These are phyloP conservation scores for Solanum ossicruentum DNA, from an alignment of 257 asterid species.

Conservation along the genomic window DNA sequence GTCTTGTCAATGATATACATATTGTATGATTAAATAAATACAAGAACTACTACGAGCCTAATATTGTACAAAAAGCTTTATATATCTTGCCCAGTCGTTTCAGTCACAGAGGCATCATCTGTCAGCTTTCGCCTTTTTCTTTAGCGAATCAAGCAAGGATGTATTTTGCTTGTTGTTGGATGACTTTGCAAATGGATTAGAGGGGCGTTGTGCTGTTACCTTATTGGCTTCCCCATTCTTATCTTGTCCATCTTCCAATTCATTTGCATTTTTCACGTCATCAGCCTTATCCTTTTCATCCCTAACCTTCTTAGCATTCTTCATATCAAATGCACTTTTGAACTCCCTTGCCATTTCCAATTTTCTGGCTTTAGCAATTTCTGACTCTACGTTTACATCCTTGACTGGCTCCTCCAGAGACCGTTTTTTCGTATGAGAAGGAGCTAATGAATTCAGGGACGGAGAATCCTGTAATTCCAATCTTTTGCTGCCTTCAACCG, in stretches of 20 bases:
- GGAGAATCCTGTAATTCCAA: conserved; percentile 20
- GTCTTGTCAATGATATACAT: not conserved
- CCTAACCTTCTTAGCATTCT: not conserved
- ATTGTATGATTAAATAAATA: not conserved
- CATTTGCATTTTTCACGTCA: not conserved
- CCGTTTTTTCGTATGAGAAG: conserved; percentile 15
- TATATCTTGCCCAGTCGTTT: not conserved
- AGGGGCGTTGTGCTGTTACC: conserved; percentile 33
- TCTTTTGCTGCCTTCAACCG: conserved; percentile 27
- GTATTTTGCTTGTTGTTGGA: conserved; percentile 36
- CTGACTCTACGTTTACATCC: conserved; percentile 16
- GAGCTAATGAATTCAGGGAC: conserved; percentile 12
- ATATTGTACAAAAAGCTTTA: not conserved
- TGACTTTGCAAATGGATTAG: conserved; percentile 77
- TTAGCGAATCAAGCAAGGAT: conserved; percentile 58
- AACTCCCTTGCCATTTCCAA: conserved; percentile 20
- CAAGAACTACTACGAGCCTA: not conserved
- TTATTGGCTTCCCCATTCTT: conserved; percentile 13
- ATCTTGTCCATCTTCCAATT: not conserved
- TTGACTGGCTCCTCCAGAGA: conserved; percentile 20
- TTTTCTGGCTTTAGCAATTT: conserved; percentile 13
- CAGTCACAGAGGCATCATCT: not conserved
- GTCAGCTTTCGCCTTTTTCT: conserved; percentile 36
- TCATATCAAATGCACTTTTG: conserved; percentile 9
- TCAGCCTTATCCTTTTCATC: not conserved